These are phyloP conservation scores for Trypanosoma melophagium DNA, from an alignment of 208 protist species.

Conservation along the genomic window DNA sequence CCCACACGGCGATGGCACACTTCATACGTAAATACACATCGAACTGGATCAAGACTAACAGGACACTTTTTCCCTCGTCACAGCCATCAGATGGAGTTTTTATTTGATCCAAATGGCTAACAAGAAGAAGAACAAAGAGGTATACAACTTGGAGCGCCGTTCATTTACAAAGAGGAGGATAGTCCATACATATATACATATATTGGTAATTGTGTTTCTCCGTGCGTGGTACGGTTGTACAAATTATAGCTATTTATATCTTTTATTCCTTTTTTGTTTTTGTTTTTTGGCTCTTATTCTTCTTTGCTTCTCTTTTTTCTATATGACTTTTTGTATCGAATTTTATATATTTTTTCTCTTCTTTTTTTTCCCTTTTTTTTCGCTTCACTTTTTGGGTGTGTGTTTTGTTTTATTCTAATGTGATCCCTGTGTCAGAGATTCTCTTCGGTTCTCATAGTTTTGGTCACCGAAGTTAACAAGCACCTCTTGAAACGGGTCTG, in stretches of 20 bases:
- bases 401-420: too few species aligned
- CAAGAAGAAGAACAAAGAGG: not conserved
- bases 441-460: too few species aligned
- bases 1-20: slow-evolving; percentile 88
- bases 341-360: not conserved
- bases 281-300: not conserved
- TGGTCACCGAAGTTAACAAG: too few species aligned
- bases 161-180: not conserved
- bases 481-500: too few species aligned
- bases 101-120: slow-evolving; percentile 84
- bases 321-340: not conserved
- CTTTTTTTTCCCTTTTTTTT: not conserved
- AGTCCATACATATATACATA: not conserved
- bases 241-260: not conserved
- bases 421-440: too few species aligned
- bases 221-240: not conserved
- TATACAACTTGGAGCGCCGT: too few species aligned
- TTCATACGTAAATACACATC: slow-evolving; percentile 88
- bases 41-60: slow-evolving; percentile 78
- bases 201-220: not conserved
- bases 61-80: slow-evolving; percentile 88
- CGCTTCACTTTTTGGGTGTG: not conserved
- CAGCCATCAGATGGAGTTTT: slow-evolving; percentile 83
- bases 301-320: not conserved
- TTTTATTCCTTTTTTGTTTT: not conserved